Percentiles rank a stretch among this genome's conserved stretches.
phyloP scores from a whole-genome alignment of 768 basidiomycete genomes.

The Melanogaster broomeanus region DNA sequence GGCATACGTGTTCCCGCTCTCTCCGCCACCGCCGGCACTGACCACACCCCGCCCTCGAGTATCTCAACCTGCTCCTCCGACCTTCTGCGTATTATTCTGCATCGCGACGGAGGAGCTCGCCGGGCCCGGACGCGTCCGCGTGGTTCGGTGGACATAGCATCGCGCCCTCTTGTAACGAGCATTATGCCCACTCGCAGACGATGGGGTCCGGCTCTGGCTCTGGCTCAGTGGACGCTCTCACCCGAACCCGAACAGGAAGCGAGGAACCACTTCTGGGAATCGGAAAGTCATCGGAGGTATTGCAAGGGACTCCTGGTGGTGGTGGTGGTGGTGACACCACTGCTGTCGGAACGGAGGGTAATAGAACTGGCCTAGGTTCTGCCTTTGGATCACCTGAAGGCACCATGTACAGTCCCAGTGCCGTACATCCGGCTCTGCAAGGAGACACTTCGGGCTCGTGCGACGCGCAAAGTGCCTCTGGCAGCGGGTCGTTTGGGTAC shows the following conservation, averaged over 20 bases:
- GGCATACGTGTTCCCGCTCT: constrained; percentile 18
- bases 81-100: constrained; percentile 25
- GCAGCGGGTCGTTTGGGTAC: constrained; percentile 25
- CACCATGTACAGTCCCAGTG: constrained; percentile 22
- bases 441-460: constrained; percentile 21
- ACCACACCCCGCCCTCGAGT: constrained; percentile 4
- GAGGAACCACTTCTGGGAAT: constrained; percentile 29
- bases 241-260: constrained; percentile 29
- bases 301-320: constrained; percentile 1
- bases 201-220: constrained; percentile 28
- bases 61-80: constrained; percentile 19
- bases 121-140: constrained; percentile 27
- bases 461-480: constrained; percentile 17
- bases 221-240: constrained; percentile 27
- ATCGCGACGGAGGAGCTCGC: constrained; percentile 22
- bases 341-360: constrained; percentile 6
- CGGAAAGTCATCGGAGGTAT: constrained; percentile 11
- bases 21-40: constrained; percentile 23
- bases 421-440: constrained; percentile 5
- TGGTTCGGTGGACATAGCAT: constrained; percentile 27
- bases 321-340: constrained; percentile 11
- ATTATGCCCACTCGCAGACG: constrained; percentile 30
- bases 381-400: constrained; percentile 29
- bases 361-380: constrained; percentile 23
- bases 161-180: constrained; percentile 27